phyloP scores from a whole-genome alignment of 306 rosid species.

The Vigna mungo region DNA sequence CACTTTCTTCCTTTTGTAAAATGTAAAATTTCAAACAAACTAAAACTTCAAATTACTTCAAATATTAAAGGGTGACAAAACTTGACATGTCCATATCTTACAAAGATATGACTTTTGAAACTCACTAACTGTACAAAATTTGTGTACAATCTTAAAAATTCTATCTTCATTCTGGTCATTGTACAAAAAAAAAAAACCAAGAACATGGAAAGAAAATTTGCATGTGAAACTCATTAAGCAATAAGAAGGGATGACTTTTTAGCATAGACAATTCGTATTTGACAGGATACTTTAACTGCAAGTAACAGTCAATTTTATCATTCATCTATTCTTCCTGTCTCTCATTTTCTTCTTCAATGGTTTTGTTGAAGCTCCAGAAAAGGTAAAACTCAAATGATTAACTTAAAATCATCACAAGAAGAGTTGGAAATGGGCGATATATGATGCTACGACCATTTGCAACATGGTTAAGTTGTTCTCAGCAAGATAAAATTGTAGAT shows the following conservation, averaged over 20 bases:
- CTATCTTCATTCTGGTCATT: too few species aligned
- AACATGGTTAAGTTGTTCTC: constrained; percentile 31
- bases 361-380: background rate
- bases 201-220: background rate
- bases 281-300: background rate
- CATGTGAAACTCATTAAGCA: background rate
- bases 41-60: background rate
- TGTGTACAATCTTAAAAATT: too few species aligned
- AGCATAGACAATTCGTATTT: background rate
- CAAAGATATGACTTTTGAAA: background rate
- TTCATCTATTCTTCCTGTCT: background rate
- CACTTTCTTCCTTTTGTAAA: background rate
- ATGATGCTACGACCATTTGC: background rate
- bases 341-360: background rate
- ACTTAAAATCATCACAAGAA: background rate
- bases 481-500: constrained; percentile 32
- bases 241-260: background rate
- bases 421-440: constrained; percentile 9
- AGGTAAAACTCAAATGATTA: background rate
- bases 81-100: background rate
- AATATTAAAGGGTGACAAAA: background rate
- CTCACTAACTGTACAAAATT: too few species aligned
- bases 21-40: background rate
- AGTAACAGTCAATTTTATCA: background rate
- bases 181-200: too few species aligned